Conservation (phyloP, 2,329 filamentous ascomycete species). For the Mollisiaceae sp. region DNA sequence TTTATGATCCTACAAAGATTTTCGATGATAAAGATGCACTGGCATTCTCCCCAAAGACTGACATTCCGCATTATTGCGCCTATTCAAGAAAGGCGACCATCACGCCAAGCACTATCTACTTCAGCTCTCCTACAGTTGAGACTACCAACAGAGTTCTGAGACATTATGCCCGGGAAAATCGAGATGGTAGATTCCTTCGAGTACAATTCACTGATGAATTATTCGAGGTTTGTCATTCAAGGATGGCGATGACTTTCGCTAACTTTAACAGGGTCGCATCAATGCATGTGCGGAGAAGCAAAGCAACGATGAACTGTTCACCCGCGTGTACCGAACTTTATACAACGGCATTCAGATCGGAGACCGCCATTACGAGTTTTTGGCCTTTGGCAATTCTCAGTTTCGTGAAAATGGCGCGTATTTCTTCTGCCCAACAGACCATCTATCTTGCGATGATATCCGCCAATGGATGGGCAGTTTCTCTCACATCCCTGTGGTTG, state of each 20-base stretch:
- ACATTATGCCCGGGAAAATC: conserved; percentile 62
- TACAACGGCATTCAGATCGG: conserved; percentile 82
- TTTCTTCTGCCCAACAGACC: conserved; percentile 79
- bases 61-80: conserved; percentile 73
- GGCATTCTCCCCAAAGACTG: conserved; percentile 52
- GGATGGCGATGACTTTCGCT: conserved; percentile 33
- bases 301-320: conserved; percentile 71
- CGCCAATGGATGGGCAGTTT: conserved; percentile 88
- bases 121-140: conserved; percentile 79
- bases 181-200: conserved; percentile 80
- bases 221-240: conserved; percentile 33
- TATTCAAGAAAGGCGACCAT: conserved; percentile 77
- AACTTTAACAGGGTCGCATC: conserved; percentile 60
- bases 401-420: conserved; percentile 91
- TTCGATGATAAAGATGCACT: conserved; percentile 62
- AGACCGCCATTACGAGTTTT: conserved; percentile 81
- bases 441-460: conserved; percentile 75
- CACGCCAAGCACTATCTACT: conserved; percentile 83
- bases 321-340: conserved; percentile 73
- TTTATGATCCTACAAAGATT: conserved; percentile 74
- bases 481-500: conserved; percentile 78
- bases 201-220: conserved; percentile 90
- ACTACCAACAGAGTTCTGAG: conserved; percentile 87
- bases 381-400: conserved; percentile 95
- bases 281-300: conserved; percentile 57